Evolutionary conservation across 2,329 filamentous ascomycete genomes (phyloP), one percentile per base, ranked within the genome.

Genomic region (Pyrenophora graminea): DNA sequence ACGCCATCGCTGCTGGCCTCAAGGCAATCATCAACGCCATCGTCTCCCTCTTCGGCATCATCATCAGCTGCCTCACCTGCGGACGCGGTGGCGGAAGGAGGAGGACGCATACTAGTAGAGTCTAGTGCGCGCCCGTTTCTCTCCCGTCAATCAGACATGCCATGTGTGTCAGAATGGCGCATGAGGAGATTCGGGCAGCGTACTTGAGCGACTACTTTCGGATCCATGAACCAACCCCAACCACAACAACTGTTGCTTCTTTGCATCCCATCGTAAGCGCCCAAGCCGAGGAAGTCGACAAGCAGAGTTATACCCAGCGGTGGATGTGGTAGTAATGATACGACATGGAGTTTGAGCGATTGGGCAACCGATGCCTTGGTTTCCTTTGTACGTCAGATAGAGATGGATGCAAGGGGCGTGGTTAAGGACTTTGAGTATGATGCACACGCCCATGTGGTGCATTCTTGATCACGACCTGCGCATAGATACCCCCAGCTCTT

Each of bases 11-110:
- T 48, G 66, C 75, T 50, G 69, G 74, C 61, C 59, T 74, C 64
- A 78, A 75, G 58, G 76, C 76, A 56, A 76, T 79, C 63, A 73
- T 79, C 71, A 75, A 75, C 70, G 77, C 72, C 67, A 79, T 80
- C 59, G 77, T 79, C 63, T 64, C 76, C 33, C 70, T 80, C 66
- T 78, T 79, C 70, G 72, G 68, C 67, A 78, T 77, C 66, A 70
- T 80, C 73, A 76, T 78, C 70, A 74, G 67, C 56, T 79, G 77
- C 72, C 68, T 80, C 45, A 80, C 77, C 37, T 80, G 77, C 69
- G 77, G 77, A 59, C 73, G 73, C 45, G 72, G 68, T 39, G 76
- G 77, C 48, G 61, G 71, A 18, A 62, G 72, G 9, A 61, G 67
- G 31, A 64, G 62, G 1, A 67, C 68, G 34, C 70, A 73, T 48